phyloP scores from a whole-genome alignment of 768 basidiomycete species.

The Amanita rubescens region DNA sequence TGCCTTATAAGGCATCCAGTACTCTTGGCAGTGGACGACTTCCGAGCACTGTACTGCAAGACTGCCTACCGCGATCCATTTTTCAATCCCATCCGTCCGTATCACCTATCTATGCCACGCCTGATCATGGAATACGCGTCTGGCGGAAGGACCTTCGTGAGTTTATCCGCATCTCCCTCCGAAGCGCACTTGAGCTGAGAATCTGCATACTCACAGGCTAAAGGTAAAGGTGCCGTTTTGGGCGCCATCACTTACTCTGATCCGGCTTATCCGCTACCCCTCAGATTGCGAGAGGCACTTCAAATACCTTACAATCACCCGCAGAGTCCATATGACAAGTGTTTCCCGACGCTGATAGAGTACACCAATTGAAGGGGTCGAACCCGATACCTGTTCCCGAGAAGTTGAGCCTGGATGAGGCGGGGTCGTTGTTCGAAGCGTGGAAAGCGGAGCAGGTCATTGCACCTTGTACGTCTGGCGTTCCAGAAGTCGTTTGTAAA shows the following conservation, averaged over 20 bases:
- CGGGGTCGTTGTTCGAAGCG: constrained; percentile 65
- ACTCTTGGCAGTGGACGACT: constrained; percentile 80
- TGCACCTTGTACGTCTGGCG: constrained; percentile 34
- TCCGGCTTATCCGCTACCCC: constrained; percentile 46
- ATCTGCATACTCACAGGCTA: constrained; percentile 32
- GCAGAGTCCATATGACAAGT: constrained; percentile 48
- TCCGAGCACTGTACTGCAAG: constrained; percentile 70
- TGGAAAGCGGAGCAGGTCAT: constrained; percentile 62
- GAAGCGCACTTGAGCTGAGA: too few species aligned
- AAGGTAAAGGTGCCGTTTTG: constrained; percentile 64
- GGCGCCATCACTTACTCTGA: constrained; percentile 62
- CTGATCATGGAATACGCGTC: constrained; percentile 71
- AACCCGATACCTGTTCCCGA: constrained; percentile 39
- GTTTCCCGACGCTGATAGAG: constrained; percentile 36
- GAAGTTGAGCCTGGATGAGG: constrained; percentile 56
- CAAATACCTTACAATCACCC: constrained; percentile 33
- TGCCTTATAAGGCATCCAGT: constrained; percentile 59
- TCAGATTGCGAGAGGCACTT: constrained; percentile 62
- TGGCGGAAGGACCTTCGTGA: constrained; percentile 61
- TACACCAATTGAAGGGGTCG: constrained; percentile 52
- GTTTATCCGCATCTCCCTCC: constrained; percentile 18
- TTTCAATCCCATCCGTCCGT: constrained; percentile 59
- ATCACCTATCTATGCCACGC: constrained; percentile 74
- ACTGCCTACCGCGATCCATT: constrained; percentile 70
- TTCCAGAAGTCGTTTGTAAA: neutral